Evolutionary conservation across 495 filamentous ascomycete genomes (phyloP).

Genomic region (Aspergillus egyptiacus): DNA sequence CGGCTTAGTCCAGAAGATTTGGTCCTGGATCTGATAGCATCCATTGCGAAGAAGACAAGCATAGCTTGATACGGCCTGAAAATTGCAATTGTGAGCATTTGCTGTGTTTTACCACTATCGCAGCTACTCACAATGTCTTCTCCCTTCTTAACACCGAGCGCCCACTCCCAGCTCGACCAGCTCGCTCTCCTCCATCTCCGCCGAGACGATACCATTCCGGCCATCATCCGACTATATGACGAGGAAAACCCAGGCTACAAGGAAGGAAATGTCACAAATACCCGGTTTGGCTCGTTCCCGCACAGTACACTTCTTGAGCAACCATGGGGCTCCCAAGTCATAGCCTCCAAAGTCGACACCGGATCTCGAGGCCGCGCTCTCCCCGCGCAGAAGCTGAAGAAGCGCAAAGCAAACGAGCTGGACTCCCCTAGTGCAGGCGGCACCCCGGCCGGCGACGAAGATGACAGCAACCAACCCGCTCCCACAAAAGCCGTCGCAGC

Average conservation of each 20-base stretch:
- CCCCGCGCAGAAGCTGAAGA: constrained; percentile 41
- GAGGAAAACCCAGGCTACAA: constrained; percentile 62
- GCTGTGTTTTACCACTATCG: not conserved
- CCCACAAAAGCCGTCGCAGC: constrained; percentile 51
- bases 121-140: constrained; percentile 41
- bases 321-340: constrained; percentile 87
- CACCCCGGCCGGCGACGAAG: constrained; percentile 20
- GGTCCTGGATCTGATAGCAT: constrained; percentile 7
- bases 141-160: constrained; percentile 65
- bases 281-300: constrained; percentile 90
- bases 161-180: constrained; percentile 46
- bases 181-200: constrained; percentile 78
- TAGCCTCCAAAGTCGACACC: constrained; percentile 83
- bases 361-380: constrained; percentile 58
- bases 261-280: constrained; percentile 83
- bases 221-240: constrained; percentile 57
- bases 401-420: constrained; percentile 49
- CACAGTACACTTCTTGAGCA: constrained; percentile 76
- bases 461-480: constrained; percentile 14
- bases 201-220: constrained; percentile 72
- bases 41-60: constrained; percentile 1
- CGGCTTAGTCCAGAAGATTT: constrained; percentile 18
- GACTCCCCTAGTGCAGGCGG: constrained; percentile 29
- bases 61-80: constrained; percentile 6
- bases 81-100: not conserved